phyloP scores from a whole-genome alignment of 2,329 filamentous ascomycete genomes.

The Tolypocladium inflatum region DNA sequence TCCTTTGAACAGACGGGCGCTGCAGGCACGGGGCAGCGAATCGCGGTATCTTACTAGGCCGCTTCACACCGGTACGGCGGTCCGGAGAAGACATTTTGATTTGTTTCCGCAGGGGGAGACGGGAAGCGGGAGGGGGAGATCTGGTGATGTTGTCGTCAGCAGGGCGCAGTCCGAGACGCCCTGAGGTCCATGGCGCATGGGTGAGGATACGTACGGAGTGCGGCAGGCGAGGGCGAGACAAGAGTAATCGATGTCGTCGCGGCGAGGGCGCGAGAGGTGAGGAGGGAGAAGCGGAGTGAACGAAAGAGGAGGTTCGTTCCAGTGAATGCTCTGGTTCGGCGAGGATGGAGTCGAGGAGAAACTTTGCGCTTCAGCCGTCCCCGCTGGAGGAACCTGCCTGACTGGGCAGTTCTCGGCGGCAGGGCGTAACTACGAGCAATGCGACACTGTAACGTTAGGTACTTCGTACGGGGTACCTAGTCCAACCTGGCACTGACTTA shows the following conservation, averaged over 20 bases:
- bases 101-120: background rate
- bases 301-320: background rate
- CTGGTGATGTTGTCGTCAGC: background rate
- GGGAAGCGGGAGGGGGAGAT: background rate
- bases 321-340: background rate
- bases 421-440: background rate
- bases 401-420: background rate
- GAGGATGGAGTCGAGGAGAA: background rate
- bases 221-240: background rate
- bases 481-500: background rate
- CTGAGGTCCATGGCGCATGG: background rate
- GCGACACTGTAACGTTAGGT: too few species aligned
- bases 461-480: background rate
- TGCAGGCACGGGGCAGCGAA: background rate
- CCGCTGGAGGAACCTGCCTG: background rate
- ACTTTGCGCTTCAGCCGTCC: background rate
- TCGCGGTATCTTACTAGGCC: slow-evolving; percentile 26
- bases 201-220: background rate
- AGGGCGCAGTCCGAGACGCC: background rate
- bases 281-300: background rate
- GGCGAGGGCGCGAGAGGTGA: background rate
- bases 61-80: slow-evolving; percentile 30
- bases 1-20: background rate
- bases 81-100: slow-evolving; percentile 29
- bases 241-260: background rate